Evolutionary conservation across 2,329 filamentous ascomycete species (phyloP), one percentile per base, ranked within the genome.

Genomic region (Aspergillus puulaauensis): DNA sequence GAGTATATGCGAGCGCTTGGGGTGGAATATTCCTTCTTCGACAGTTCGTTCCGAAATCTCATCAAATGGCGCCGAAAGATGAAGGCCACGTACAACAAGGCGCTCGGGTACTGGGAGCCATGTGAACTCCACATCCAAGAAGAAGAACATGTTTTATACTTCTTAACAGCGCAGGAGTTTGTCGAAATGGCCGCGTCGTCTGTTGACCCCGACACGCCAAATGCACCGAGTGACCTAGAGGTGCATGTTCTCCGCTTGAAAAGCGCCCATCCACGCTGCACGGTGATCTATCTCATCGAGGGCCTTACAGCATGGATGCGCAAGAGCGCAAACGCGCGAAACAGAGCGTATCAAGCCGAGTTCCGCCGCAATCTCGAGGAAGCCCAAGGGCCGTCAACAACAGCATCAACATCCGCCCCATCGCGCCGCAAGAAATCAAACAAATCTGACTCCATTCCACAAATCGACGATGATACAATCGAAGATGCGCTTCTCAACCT

Each of bases 31-130:
- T 70, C 66, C 8, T 79, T 76, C 57, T 73, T 76, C 54, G 57
- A 68, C 4, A 73, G 73, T 33, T 51, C 67, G 11, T 69, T 76
- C 39, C 76, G 85, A 4, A 77, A 78, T 54, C 78, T 89, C 11
- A 76, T 91, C 56, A 85, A 82, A 62, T 91, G 89, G 89, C 81
- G 86, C 21, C 80, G 89, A 48, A 90, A 89, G 63, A 82, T 90
- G 39, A 82, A 75, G n/a, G 82, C 85, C 15, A 78, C 68, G 5
- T 91, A 83, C 72, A 85, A 89, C 66, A 81, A 85, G 1, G 79
- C 83, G 3, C 71, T 81, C 15, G 85, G 82, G 1, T 78, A 84
- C 56, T 91, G 88, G 86, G 85, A 89, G 59, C 88, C 88, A 0
- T 79, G 83, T 21, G 47, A 80, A 70, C 35, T 71, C 69, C 69